Conservation (phyloP, 1,139 yeast genomes). For the Hyphopichia wangnamkhiaoensis region DNA sequence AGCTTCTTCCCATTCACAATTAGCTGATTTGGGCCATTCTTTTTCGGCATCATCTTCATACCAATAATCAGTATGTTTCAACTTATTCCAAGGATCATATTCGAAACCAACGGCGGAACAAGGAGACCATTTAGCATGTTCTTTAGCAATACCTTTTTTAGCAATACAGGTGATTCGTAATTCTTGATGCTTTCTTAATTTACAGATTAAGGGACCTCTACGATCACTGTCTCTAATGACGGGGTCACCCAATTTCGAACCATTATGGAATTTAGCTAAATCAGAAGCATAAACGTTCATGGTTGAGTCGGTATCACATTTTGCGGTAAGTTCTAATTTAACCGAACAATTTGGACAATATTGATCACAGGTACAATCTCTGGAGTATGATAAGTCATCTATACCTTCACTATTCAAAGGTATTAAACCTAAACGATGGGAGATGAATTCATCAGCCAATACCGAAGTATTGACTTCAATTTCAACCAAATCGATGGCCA, state of each 20-base stretch:
- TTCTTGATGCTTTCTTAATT: conserved; percentile 91
- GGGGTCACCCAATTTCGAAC: conserved; percentile 70
- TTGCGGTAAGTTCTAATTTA: conserved; percentile 79
- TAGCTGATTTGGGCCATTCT: conserved; percentile 91
- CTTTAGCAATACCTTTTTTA: conserved; percentile 96
- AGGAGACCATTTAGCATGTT: conserved; percentile 98
- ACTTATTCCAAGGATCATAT: conserved; percentile 98
- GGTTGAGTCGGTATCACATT: conserved; percentile 84
- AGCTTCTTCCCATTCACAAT: conserved; percentile 95
- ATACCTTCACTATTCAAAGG: conserved; percentile 87
- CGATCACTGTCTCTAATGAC: conserved; percentile 75
- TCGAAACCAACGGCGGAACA: conserved; percentile 97
- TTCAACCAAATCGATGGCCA: conserved; percentile 95
- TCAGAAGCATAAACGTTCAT: conserved; percentile 91
- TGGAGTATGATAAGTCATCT: conserved; percentile 74
- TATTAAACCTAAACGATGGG: conserved; percentile 89
- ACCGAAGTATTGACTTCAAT: conserved; percentile 92
- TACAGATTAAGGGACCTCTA: conserved; percentile 86
- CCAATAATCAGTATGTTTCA: conserved; percentile 96
- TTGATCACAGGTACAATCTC: conserved; percentile 98
- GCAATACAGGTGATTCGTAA: conserved; percentile 88
- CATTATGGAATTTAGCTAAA: conserved; percentile 55
- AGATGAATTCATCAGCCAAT: conserved; percentile 91
- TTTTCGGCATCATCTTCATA: conserved; percentile 83
- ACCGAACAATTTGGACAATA: conserved; percentile 96